Evolutionary conservation across 306 rosid species (phyloP), one percentile per base, ranked within the genome.

Genomic region (Biancaea sappan): DNA sequence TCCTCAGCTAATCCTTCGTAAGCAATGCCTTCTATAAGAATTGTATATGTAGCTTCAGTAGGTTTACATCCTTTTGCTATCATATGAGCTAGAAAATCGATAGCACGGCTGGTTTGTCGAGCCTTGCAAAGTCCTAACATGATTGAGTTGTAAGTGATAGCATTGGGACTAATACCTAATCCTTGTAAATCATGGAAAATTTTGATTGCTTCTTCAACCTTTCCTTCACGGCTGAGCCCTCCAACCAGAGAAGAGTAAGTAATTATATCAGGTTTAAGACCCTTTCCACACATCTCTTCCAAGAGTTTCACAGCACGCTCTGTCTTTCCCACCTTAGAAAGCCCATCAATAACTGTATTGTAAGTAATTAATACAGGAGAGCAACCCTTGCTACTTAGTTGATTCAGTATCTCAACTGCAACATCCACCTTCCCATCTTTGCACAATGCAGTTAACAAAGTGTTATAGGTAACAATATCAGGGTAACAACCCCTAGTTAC

Each of bases 401-500:
- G 97, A 84, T 86, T 85, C 50, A 94, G 87, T 79, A 94, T 71
- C 86, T 87, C 99, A 65, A 88, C 92, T 6, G 99, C 97, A 56
- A 80, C 85, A 61, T 90, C 93, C 76, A 94, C 97, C 79, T 94
- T 94, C 83, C 96, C 97, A 29, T 92, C 99, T 85, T 83, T 94
- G 88, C 96, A 92, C 66, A 94, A 79, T 6, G 97, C 97, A 4
- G 92, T 88, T 32, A 94, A 91, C 83, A 92, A 80, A 66, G 97
- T 94, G 75, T 94, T 94, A 81, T 94, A 94, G 29, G 96, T 90
- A 80, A 92, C 97, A 61, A 92, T 94, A 76, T 94, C 96, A 0
- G 99, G 99, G 79, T 88, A 94, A 81, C 97, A 94, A 22, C 99
- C 99, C 80, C 93, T 80, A 3, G 95, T 81, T 35, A 87, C 96